Base-by-base conservation (phyloP, 805 yeast species). In the Wickerhamomyces rabaulensis region DNA sequence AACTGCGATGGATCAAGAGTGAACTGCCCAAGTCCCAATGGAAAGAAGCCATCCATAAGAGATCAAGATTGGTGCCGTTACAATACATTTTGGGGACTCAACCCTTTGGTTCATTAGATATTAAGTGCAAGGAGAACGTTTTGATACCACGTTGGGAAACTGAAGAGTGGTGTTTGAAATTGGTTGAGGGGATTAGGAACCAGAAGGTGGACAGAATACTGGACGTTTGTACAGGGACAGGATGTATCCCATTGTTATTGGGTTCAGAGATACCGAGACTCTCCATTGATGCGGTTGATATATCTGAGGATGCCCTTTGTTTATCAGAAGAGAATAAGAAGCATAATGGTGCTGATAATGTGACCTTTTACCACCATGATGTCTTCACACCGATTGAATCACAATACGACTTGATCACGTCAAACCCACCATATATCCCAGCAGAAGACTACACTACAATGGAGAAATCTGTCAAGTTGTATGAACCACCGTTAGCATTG, bases 91-190 rank as follows among this genome's bases (percentile, higher is more conserved):
- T 92, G 9, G 90, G 94, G 0, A 66, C 80, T 0, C 97, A 91
- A 65, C 98, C 98, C 1, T 92, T 92, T 69, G 95, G 94, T 0
- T 57, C 62, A 1, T 60, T 92, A 42, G 78, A 76, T 12, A 73
- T 92, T 4, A 47, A 56, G 22, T 87, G 96, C 56, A 56, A 64
- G 25, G 69, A 68, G 1, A 80, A 80, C 0, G 97, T 89, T 2
- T 67, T 92, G 49, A 91, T 92, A 23, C 98, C 99, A 0, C 67
- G 99, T 42, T 82, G 92, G 85, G 99, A 92, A 61, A 92, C 99
- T 0, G 98, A 92, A 62, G 96, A 89, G 58, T 92, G 97, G 97
- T 69, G 76, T 9, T 31, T 67, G 25, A 72, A 71, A 33, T 60
- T 85, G 19, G 63, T 68, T 0, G 49, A 50, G 9, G 25, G 49